These are phyloP conservation scores for Sporothrix brasiliensis DNA, from an alignment of 2,329 filamentous ascomycete species.

Conservation along the genomic window DNA sequence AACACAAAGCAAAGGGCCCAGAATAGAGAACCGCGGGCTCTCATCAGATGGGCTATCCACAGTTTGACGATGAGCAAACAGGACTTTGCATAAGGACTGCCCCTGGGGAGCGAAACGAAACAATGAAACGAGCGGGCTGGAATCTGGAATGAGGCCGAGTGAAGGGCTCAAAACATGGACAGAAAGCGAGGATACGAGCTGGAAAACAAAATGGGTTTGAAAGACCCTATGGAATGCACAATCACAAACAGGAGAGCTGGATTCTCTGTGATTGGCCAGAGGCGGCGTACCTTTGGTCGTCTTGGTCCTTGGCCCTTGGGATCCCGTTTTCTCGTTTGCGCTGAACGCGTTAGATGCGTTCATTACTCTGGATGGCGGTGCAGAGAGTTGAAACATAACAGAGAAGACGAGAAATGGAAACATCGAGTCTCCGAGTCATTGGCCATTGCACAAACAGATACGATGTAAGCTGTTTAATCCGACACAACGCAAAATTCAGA, in stretches of 20 bases:
- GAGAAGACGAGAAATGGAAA: background rate
- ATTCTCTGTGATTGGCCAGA: background rate
- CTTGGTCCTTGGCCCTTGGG: background rate
- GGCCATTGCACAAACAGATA: background rate
- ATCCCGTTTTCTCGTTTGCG: constrained; percentile 13
- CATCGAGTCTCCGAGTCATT: background rate
- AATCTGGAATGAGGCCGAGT: constrained; percentile 21
- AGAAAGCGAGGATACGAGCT: constrained; percentile 3
- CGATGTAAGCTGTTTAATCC: background rate
- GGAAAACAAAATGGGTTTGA: background rate
- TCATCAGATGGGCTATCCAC: background rate
- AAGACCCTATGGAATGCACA: background rate
- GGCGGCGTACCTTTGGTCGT: background rate
- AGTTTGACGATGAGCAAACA: background rate
- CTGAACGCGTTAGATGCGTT: constrained; percentile 1
- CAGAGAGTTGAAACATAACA: background rate
- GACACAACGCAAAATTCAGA: background rate
- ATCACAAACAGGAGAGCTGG: background rate
- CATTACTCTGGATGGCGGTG: background rate
- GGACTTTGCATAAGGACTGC: constrained; percentile 22
- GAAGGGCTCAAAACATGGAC: background rate
- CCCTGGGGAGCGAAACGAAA: constrained; percentile 20
- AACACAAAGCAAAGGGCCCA: background rate
- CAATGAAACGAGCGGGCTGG: constrained; percentile 25
- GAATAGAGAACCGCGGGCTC: background rate